Base-by-base conservation (phyloP, 306 rosid genomes). In the Cercis canadensis region DNA sequence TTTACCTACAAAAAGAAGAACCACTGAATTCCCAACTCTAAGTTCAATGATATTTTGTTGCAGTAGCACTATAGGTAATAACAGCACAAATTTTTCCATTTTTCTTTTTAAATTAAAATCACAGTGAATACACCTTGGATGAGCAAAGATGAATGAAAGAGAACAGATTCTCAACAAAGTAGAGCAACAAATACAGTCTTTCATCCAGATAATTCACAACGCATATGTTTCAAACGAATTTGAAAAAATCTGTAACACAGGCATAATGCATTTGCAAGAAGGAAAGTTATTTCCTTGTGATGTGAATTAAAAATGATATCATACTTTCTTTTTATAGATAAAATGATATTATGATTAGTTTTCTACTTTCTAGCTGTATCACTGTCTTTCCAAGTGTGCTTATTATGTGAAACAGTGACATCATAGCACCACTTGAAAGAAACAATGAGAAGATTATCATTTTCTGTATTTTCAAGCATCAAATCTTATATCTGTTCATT, bases 1-100 rank as follows among this genome's bases (percentile, higher is more conserved):
- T 83, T 82, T 60, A 82, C 87, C 87, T 82, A 73, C 81, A 43
- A 70, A 75, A 78, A 1, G 5, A 59, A 65, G 39, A 82, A 61
- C 21, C 57, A 60, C 57, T 70, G 51, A 78, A 78, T 74, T 82
- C 52, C 72, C 53, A 74, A 65, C 74, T 63, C 67, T 39, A 44
- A 57, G 34, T 61, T 74, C 54, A 65, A 69, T 74, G 50, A 49
- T 40, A 68, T 65, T 73, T 59, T 64, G 65, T 40, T 50, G 64
- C 72, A 50, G 49, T 54, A 57, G 58, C 53, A 58, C 10, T 69
- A 56, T 56, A 37, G 55, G 59, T 53, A 57, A 57, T 34, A 40
- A 62, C 49, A 62, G 65, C 62, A 58, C 9, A 32, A n/a, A 50
- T 37, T 54, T 67, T 62, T 52, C 34, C 76, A 54, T 69, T 37